Evolutionary conservation across 2,329 filamentous ascomycete species (phyloP).

Genomic region (Trichoderma hamatum): DNA sequence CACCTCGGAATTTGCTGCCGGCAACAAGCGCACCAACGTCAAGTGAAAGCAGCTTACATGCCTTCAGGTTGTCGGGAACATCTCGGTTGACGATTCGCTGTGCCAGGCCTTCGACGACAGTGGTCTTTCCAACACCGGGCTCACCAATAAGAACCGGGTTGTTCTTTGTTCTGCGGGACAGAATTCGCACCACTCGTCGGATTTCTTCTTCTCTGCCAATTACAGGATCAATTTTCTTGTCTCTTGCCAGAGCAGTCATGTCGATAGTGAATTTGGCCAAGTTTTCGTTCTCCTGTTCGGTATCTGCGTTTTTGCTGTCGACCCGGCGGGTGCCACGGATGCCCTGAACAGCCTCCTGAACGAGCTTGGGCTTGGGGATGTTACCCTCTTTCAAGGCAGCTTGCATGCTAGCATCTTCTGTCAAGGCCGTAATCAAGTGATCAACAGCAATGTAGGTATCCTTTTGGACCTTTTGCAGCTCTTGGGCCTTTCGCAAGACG

Average conservation of each 20-base stretch:
- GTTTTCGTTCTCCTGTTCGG: constrained; percentile 91
- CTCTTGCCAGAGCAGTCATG: constrained; percentile 93
- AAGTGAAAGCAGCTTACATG: constrained; percentile 90
- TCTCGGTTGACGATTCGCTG: constrained; percentile 95
- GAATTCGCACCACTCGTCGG: constrained; percentile 83
- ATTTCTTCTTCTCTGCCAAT: constrained; percentile 98
- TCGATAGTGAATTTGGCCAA: constrained; percentile 98
- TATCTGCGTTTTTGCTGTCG: constrained; percentile 94
- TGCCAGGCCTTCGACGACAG: constrained; percentile 93
- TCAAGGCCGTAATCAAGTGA: constrained; percentile 84
- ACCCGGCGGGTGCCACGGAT: constrained; percentile 93
- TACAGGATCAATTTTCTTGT: constrained; percentile 97
- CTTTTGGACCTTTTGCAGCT: constrained; percentile 96
- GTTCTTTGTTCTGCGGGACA: constrained; percentile 95
- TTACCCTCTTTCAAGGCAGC: constrained; percentile 80
- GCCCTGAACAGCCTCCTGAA: constrained; percentile 86
- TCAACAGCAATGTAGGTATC: constrained; percentile 94
- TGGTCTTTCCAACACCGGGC: constrained; percentile 97
- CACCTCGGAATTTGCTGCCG: constrained; percentile 96
- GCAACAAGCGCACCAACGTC: constrained; percentile 95
- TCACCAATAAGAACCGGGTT: constrained; percentile 98
- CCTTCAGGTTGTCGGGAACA: constrained; percentile 91
- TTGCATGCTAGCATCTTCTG: constrained; percentile 78
- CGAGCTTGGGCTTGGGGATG: constrained; percentile 84
- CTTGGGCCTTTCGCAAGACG: constrained; percentile 80